Evolutionary conservation across 1,284 basidiomycete species (phyloP), one percentile per base, ranked within the genome.

Genomic region (Ceratobasidium sp.): DNA sequence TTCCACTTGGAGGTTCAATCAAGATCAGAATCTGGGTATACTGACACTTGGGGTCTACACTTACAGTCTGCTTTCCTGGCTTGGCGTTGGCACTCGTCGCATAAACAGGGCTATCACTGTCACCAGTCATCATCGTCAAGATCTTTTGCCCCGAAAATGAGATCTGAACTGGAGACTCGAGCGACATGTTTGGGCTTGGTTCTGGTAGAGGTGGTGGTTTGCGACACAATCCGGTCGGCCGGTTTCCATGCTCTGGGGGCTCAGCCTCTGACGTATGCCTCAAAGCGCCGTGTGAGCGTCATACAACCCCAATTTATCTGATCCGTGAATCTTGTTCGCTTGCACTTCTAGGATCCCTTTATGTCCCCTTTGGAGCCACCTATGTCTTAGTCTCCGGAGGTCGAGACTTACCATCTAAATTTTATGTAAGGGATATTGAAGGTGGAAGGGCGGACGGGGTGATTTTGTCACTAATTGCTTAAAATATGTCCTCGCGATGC

Each of bases 91-190:
- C n/a, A 14, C 10, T 36, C 10, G 53, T 57, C 32, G 53, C 53
- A 23, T 57, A 57, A 6, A 57, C 53, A 6, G 53, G 53, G 32
- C 53, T 57, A 34, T 57, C 53, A 34, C 12, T 57, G 16, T 57
- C 53, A 18, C 53, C 53, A 36, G 18, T 57, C 53, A 57, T 21
- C 53, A 57, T 57, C 5, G 53, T 57, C 30, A 57, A 36, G 16
- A 36, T 57, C 34, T 57, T 36, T 10, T 36, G 30, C 6, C 39
- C 53, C 32, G 32, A 34, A 30, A 57, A 34, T 2, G 3, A 57
- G 6, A 57, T 30, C 3, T 21, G 53, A 34, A 57, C 18, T 4
- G 53, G 18, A 4, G n/a, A 36, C 9, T 30, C 30, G 10, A 12
- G 12, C n/a, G 53, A 57, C 53, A 57, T 57, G 4, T 34, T n/a